Conservation (phyloP, 768 basidiomycete species). For the Leccinellum luteum region DNA sequence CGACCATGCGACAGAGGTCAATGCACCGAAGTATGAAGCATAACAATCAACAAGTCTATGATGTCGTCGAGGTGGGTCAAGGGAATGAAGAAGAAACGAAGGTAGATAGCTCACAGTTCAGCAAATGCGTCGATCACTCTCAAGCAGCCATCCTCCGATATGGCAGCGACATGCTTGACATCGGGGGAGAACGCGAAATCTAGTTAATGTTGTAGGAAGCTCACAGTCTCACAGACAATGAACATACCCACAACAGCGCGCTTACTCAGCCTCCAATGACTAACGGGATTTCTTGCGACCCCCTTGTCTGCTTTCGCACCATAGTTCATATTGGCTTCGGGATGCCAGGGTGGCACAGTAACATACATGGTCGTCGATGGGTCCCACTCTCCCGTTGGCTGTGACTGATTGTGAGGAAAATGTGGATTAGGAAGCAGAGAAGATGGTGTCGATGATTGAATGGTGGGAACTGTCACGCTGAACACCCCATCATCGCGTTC, state of each 20-base stretch:
- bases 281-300: slow-evolving; percentile 79
- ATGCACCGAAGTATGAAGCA: slow-evolving; percentile 89
- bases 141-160: slow-evolving; percentile 90
- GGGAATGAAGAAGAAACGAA: background rate
- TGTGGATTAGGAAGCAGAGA: slow-evolving; percentile 28
- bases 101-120: slow-evolving; percentile 61
- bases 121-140: slow-evolving; percentile 85
- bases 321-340: slow-evolving; percentile 39
- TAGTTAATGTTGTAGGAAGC: slow-evolving; percentile 27
- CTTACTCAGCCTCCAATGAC: slow-evolving; percentile 81
- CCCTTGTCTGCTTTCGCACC: slow-evolving; percentile 58
- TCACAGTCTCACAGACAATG: background rate
- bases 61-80: slow-evolving; percentile 2
- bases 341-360: slow-evolving; percentile 86
- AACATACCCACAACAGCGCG: slow-evolving; percentile 68
- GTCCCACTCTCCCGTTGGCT: slow-evolving; percentile 60
- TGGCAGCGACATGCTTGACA: slow-evolving; percentile 83
- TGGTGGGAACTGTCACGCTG: slow-evolving; percentile 53
- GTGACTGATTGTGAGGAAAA: slow-evolving; percentile 23
- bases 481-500: slow-evolving; percentile 86
- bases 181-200: slow-evolving; percentile 95
- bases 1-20: slow-evolving; percentile 92
- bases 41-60: slow-evolving; percentile 88
- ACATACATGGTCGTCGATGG: slow-evolving; percentile 73
- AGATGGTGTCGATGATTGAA: slow-evolving; percentile 25